These are phyloP conservation scores for Neoarthrinium moseri DNA, from an alignment of 2,329 filamentous ascomycete genomes.

Conservation along the genomic window DNA sequence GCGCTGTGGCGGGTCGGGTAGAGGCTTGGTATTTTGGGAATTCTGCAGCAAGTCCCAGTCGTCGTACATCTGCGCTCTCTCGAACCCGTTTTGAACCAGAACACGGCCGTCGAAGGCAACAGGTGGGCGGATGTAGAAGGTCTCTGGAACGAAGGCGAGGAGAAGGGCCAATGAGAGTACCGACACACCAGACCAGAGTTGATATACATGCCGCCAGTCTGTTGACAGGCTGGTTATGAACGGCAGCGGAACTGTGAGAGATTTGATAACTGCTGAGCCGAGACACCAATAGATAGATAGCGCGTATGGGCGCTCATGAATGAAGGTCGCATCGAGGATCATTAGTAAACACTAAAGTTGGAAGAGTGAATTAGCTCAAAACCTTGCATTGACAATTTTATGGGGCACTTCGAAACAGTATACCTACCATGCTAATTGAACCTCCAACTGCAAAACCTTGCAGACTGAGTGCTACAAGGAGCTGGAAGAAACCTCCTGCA, in stretches of 20 bases:
- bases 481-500: constrained; percentile 22
- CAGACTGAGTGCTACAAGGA: constrained; percentile 28
- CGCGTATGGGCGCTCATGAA: constrained; percentile 32
- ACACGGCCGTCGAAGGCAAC: constrained; percentile 40
- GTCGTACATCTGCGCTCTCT: constrained; percentile 35
- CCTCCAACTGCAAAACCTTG: constrained; percentile 31
- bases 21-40: constrained; percentile 13
- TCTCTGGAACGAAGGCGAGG: constrained; percentile 32
- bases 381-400: too few species aligned
- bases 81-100: constrained; percentile 33
- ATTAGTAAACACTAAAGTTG: constrained; percentile 28
- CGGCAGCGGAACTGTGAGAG: constrained; percentile 24
- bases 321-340: constrained; percentile 37
- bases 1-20: constrained; percentile 4
- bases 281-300: constrained; percentile 34
- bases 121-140: constrained; percentile 37
- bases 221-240: constrained; percentile 21
- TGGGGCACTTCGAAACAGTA: too few species aligned
- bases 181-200: constrained; percentile 24
- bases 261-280: constrained; percentile 21
- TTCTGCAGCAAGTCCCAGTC: constrained; percentile 24
- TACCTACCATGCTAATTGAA: constrained; percentile 26
- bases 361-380: background rate
- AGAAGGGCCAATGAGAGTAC: constrained; percentile 23
- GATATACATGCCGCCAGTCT: constrained; percentile 33